phyloP scores from a whole-genome alignment of 1,284 basidiomycete species.

The Microbotryum violaceum region DNA sequence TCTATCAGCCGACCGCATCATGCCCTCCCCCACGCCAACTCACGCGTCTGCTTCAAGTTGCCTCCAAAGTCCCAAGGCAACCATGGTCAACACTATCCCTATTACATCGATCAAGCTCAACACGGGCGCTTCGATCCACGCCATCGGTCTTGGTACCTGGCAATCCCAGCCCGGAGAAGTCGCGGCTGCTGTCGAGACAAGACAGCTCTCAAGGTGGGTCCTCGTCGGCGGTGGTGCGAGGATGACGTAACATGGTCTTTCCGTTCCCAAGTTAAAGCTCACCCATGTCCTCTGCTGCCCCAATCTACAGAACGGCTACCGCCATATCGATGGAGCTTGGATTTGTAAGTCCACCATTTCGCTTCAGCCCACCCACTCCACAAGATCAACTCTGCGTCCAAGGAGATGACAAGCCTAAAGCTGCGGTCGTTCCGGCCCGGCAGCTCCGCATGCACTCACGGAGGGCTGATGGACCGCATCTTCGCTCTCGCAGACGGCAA shows the following conservation, averaged over 20 bases:
- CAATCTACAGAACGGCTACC: conserved; percentile 49
- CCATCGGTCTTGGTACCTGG: conserved; percentile 12
- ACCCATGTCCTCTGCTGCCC: no score
- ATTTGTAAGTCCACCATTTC: background rate
- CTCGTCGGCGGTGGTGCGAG: no score
- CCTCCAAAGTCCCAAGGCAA: no score
- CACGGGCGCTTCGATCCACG: conserved; percentile 9
- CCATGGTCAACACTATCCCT: background rate
- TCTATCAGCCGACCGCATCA: no score
- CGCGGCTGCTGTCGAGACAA: conserved; percentile 1
- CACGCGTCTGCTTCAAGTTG: no score
- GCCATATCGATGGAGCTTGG: conserved; percentile 58
- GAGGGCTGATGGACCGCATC: background rate
- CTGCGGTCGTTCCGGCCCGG: no score
- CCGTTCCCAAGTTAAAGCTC: no score
- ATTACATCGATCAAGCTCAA: conserved; percentile 7
- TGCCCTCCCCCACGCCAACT: no score
- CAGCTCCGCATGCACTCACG: background rate
- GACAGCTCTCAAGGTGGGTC: background rate
- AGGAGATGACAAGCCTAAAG: background rate
- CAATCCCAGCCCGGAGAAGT: background rate
- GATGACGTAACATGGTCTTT: no score
- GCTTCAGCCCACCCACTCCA: background rate
- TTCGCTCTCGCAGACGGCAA: conserved; percentile 40
- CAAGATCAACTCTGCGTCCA: background rate